These are phyloP conservation scores for Nidula niveotomentosa DNA, from an alignment of 1,284 basidiomycete species.

Conservation along the genomic window DNA sequence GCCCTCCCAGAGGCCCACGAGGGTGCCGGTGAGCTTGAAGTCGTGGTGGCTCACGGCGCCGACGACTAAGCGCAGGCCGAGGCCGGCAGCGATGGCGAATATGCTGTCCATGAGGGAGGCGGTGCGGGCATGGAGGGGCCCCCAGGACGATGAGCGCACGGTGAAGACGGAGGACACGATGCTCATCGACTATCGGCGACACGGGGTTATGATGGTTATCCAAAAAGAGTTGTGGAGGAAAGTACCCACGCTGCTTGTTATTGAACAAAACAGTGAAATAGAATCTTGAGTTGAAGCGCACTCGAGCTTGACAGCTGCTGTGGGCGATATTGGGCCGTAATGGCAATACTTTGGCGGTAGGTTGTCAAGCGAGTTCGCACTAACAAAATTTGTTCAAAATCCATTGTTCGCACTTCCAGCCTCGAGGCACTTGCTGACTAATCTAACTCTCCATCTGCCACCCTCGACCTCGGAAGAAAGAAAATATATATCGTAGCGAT, in stretches of 20 bases:
- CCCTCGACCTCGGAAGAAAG: too few species aligned
- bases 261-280: too few species aligned
- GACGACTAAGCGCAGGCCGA: conserved; percentile 48
- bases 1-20: conserved; percentile 76
- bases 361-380: too few species aligned
- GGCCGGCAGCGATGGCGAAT: conserved; percentile 50
- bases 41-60: conserved; percentile 49
- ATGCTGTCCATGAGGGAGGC: conserved; percentile 51
- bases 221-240: conserved; percentile 3
- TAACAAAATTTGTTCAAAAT: too few species aligned
- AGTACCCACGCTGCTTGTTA: background rate
- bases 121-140: conserved; percentile 31
- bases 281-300: too few species aligned
- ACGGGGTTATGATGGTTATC: conserved; percentile 1
- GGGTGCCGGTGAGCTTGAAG: conserved; percentile 44
- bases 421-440: too few species aligned
- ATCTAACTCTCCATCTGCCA: too few species aligned
- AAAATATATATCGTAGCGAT: too few species aligned
- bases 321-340: background rate
- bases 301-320: too few species aligned
- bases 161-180: conserved; percentile 41
- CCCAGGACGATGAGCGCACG: conserved; percentile 26
- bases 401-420: too few species aligned
- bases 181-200: conserved; percentile 19
- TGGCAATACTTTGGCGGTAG: background rate